These are phyloP conservation scores for Cercospora sp. DNA, from an alignment of 2,329 filamentous ascomycete species.

Conservation along the genomic window DNA sequence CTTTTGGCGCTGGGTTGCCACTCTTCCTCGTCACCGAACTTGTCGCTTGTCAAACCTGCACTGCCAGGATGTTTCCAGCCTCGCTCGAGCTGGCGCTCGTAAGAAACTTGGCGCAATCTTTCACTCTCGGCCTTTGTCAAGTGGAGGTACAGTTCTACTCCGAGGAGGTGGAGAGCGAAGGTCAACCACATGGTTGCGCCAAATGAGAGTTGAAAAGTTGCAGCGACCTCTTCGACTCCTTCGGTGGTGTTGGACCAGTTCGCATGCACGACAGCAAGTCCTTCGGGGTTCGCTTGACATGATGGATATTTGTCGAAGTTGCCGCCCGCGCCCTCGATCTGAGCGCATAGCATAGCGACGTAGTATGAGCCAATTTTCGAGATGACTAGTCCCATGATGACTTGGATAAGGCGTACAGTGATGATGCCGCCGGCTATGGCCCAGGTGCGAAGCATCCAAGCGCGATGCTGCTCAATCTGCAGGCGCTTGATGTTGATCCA, in stretches of 20 bases:
- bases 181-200: constrained; percentile 57
- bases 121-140: constrained; percentile 57
- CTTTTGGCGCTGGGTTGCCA: constrained; percentile 7
- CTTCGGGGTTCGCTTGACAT: constrained; percentile 47
- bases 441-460: constrained; percentile 60
- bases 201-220: constrained; percentile 52
- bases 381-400: constrained; percentile 46
- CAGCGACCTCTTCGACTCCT: constrained; percentile 39
- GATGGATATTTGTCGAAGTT: constrained; percentile 45
- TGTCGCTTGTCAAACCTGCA: constrained; percentile 49
- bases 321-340: constrained; percentile 43
- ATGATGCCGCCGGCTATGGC: constrained; percentile 49
- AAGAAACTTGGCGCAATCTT: constrained; percentile 57
- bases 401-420: constrained; percentile 53
- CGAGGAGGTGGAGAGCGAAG: constrained; percentile 52
- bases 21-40: constrained; percentile 30
- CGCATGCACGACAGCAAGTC: constrained; percentile 32
- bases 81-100: constrained; percentile 57
- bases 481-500: constrained; percentile 59
- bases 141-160: constrained; percentile 47
- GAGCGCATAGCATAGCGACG: constrained; percentile 48
- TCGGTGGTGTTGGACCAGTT: constrained; percentile 28
- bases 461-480: constrained; percentile 63
- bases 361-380: constrained; percentile 40
- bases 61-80: constrained; percentile 54